Percentiles rank a stretch among this genome's conserved stretches.
phyloP scores from a whole-genome alignment of 768 basidiomycete species.

The Coprinopsis sp. region DNA sequence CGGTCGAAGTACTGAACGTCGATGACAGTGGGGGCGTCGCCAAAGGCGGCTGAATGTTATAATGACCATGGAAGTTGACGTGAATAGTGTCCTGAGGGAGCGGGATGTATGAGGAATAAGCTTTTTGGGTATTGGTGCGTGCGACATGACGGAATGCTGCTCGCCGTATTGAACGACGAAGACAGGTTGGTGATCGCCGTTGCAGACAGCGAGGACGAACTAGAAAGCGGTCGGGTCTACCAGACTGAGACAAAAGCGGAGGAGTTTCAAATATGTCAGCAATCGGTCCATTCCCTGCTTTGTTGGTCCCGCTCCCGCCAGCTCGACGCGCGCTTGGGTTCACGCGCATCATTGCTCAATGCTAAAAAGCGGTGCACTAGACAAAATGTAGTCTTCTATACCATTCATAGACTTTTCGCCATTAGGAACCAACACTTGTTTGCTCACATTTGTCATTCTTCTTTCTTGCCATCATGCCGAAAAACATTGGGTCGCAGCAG shows the following conservation, averaged over 20 bases:
- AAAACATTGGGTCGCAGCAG: slow-evolving; percentile 94
- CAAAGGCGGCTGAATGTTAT: slow-evolving; percentile 1
- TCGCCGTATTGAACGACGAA: neutral
- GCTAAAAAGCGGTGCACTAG: too few species aligned
- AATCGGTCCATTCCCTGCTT: too few species aligned
- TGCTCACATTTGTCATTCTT: neutral
- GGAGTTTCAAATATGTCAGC: too few species aligned
- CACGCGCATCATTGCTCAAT: too few species aligned
- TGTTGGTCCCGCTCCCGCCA: too few species aligned
- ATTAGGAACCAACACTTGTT: neutral
- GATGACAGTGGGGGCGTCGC: slow-evolving; percentile 21
- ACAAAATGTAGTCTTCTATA: too few species aligned
- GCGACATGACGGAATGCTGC: slow-evolving; percentile 12
- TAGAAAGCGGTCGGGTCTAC: neutral
- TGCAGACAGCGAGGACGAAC: slow-evolving; percentile 5
- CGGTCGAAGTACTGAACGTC: slow-evolving; percentile 25
- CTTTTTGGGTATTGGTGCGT: slow-evolving; percentile 8
- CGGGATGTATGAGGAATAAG: slow-evolving; percentile 12
- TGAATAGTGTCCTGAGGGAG: slow-evolving; percentile 7
- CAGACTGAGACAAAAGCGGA: slow-evolving; percentile 4
- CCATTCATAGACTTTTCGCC: too few species aligned
- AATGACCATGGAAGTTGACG: neutral
- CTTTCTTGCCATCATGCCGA: slow-evolving; percentile 21
- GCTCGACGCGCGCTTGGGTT: too few species aligned
- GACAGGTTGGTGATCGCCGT: neutral